phyloP scores from a whole-genome alignment of 2,329 filamentous ascomycete genomes.

The Aspergillus brunneoviolaceus region DNA sequence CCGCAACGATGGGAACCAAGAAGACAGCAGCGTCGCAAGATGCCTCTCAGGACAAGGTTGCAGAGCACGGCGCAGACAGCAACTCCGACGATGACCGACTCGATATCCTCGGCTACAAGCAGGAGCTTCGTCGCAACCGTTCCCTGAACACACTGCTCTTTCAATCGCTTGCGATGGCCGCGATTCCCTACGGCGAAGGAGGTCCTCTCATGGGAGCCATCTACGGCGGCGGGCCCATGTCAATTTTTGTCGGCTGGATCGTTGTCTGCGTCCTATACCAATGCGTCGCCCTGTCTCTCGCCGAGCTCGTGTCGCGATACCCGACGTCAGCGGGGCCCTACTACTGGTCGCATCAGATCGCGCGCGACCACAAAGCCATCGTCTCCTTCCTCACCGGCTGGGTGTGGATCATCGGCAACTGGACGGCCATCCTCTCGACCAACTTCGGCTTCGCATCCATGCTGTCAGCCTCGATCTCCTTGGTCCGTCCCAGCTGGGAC shows the following conservation, averaged over 20 bases:
- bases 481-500: conserved; percentile 56
- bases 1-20: neutral
- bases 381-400: conserved; percentile 56
- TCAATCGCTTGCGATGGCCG: conserved; percentile 61
- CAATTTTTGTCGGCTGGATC: conserved; percentile 60
- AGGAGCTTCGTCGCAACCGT: conserved; percentile 58
- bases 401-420: conserved; percentile 55
- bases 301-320: conserved; percentile 54
- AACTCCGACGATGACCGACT: conserved; percentile 33
- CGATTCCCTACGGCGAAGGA: conserved; percentile 56
- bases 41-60: neutral
- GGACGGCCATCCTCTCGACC: conserved; percentile 54
- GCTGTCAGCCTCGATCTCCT: conserved; percentile 52
- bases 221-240: conserved; percentile 47
- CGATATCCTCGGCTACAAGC: conserved; percentile 56
- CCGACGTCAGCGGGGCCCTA: conserved; percentile 55
- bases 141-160: conserved; percentile 62
- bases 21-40: neutral
- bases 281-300: conserved; percentile 52
- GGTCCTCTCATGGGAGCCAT: conserved; percentile 42
- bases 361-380: conserved; percentile 43
- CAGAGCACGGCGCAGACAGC: conserved; percentile 15
- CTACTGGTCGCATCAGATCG: conserved; percentile 55
- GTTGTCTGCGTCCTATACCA: conserved; percentile 55
- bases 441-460: conserved; percentile 59